phyloP scores from a whole-genome alignment of 208 protist species.

The Paratrypanosoma confusum region DNA sequence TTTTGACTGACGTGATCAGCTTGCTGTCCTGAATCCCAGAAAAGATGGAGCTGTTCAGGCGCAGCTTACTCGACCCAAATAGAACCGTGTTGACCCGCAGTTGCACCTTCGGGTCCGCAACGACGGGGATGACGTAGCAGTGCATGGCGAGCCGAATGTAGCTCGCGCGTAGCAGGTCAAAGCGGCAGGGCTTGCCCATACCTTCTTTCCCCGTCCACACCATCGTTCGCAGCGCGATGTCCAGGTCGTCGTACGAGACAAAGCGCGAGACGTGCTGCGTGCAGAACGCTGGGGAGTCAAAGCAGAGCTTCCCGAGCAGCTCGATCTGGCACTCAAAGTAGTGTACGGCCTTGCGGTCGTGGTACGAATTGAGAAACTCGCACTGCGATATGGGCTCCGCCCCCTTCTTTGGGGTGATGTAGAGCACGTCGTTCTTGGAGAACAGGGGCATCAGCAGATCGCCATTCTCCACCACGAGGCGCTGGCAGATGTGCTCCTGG shows the following conservation, averaged over 20 bases:
- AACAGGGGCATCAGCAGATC: conserved; percentile 29
- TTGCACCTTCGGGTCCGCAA: conserved; percentile 31
- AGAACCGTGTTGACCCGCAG: conserved; percentile 52
- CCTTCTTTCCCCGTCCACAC: conserved; percentile 31
- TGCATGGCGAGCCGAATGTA: conserved; percentile 49
- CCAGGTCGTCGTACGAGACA: conserved; percentile 31
- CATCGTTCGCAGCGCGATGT: conserved; percentile 23
- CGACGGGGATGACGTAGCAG: conserved; percentile 31
- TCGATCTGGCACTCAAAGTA: conserved; percentile 46
- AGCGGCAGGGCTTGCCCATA: conserved; percentile 13
- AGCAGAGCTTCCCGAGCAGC: conserved; percentile 45
- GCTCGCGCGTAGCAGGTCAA: conserved; percentile 38
- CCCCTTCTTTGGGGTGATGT: not conserved
- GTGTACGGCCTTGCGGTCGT: conserved; percentile 10
- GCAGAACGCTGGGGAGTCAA: conserved; percentile 42
- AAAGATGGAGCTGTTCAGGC: conserved; percentile 17
- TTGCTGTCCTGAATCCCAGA: conserved; percentile 38
- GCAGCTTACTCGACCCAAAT: conserved; percentile 53
- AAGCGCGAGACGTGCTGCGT: conserved; percentile 22
- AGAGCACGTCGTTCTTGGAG: conserved; percentile 7
- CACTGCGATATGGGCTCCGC: conserved; percentile 10
- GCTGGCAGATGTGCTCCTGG: conserved; percentile 42
- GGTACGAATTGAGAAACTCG: conserved; percentile 24
- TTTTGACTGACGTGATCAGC: conserved; percentile 35
- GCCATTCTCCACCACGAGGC: conserved; percentile 46